These are phyloP conservation scores for Paracamarosporium sp. DNA, from an alignment of 2,329 filamentous ascomycete genomes.

Conservation along the genomic window DNA sequence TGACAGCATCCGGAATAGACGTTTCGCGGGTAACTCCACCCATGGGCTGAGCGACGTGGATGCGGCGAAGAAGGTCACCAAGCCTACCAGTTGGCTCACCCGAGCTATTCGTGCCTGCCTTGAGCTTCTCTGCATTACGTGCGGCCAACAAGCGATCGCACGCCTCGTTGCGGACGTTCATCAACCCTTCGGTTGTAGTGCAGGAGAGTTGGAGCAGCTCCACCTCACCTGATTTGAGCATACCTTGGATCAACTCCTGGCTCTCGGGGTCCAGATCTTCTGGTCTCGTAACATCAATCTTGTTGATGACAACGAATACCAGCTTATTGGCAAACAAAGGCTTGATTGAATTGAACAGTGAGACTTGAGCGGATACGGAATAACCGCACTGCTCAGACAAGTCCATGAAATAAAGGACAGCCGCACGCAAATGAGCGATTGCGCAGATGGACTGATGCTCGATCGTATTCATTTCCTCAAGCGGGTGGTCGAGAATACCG, in stretches of 20 bases:
- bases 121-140: conserved; percentile 93
- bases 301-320: conserved; percentile 97
- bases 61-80: conserved; percentile 88
- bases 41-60: conserved; percentile 95
- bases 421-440: conserved; percentile 93
- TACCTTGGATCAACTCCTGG: conserved; percentile 76
- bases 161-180: conserved; percentile 91
- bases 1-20: conserved; percentile 86
- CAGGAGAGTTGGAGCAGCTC: conserved; percentile 94
- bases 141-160: conserved; percentile 93
- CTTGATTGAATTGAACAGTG: conserved; percentile 95
- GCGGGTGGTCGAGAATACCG: conserved; percentile 95
- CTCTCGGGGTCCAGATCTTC: conserved; percentile 84
- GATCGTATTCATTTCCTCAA: conserved; percentile 99
- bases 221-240: conserved; percentile 87
- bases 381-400: conserved; percentile 96
- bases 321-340: conserved; percentile 97
- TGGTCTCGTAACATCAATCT: conserved; percentile 89
- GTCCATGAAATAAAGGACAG: conserved; percentile 98
- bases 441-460: conserved; percentile 99
- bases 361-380: conserved; percentile 88
- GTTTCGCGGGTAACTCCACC: conserved; percentile 79
- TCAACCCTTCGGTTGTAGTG: conserved; percentile 92
- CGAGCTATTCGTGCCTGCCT: conserved; percentile 79
- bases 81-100: conserved; percentile 81